These are phyloP conservation scores for Heracleum sosnowskyi DNA, from an alignment of 129 eudicot species.

Conservation along the genomic window DNA sequence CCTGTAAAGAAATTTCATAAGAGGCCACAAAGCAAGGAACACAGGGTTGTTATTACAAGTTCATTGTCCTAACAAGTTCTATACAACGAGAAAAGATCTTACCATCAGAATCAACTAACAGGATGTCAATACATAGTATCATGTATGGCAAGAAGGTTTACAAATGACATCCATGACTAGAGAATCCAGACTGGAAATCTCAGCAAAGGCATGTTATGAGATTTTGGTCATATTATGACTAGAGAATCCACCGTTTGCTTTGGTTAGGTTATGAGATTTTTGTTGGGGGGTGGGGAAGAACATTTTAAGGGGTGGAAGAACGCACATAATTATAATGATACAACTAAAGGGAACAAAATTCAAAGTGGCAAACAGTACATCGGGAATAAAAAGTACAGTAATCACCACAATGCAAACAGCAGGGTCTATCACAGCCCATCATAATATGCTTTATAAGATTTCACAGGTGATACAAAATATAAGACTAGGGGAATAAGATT, in stretches of 20 bases:
- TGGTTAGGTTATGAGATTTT: too few species aligned
- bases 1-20: conserved; percentile 24
- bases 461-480: not conserved
- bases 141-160: too few species aligned
- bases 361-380: too few species aligned
- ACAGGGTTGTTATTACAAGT: not conserved
- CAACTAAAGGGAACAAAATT: too few species aligned
- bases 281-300: too few species aligned
- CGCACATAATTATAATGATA: too few species aligned
- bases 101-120: not conserved
- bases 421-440: not conserved
- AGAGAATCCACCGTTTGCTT: too few species aligned
- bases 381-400: too few species aligned
- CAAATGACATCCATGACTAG: not conserved
- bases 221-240: too few species aligned
- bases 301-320: too few species aligned
- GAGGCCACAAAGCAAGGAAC: not conserved
- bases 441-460: not conserved
- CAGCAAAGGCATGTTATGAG: not conserved
- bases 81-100: not conserved
- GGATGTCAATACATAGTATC: too few species aligned
- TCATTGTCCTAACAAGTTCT: not conserved
- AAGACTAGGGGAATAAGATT: not conserved
- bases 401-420: not conserved
- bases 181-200: not conserved